Evolutionary conservation across 495 filamentous ascomycete species (phyloP).

Genomic region (Penicillium alfredii): DNA sequence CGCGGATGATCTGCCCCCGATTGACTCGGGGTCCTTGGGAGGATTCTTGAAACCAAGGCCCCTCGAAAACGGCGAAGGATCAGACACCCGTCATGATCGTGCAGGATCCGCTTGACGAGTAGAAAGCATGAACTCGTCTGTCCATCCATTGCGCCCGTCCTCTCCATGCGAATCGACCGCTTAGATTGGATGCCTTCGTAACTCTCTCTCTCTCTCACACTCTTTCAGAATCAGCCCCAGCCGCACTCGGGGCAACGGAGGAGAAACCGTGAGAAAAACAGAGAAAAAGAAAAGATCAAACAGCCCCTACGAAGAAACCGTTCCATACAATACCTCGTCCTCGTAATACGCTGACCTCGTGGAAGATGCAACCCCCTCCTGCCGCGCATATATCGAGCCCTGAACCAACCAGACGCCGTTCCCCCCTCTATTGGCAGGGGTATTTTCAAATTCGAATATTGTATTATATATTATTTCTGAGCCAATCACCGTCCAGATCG

Average conservation of each 20-base stretch:
- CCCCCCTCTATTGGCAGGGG: constrained; percentile 17
- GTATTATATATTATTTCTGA: constrained; percentile 8
- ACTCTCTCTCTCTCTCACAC: no score
- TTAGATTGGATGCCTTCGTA: no score
- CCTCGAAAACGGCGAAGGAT: constrained; percentile 3
- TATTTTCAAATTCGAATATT: constrained; percentile 11
- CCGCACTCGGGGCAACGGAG: no score
- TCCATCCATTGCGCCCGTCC: no score
- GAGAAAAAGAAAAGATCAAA: no score
- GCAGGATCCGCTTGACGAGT: constrained; percentile 6
- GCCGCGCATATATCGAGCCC: constrained; percentile 22
- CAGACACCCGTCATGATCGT: constrained; percentile 7
- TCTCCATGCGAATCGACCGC: no score
- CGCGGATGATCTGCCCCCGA: constrained; percentile 22
- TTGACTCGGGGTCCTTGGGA: constrained; percentile 2
- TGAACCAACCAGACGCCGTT: constrained; percentile 28
- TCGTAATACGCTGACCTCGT: constrained; percentile 20
- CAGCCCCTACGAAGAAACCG: constrained; percentile 1
- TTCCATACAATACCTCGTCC: constrained; percentile 17
- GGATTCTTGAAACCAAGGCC: not conserved
- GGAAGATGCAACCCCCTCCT: constrained; percentile 25
- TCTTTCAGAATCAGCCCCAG: no score
- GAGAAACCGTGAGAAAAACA: no score
- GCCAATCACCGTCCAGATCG: constrained; percentile 19
- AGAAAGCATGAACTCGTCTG: no score